phyloP scores from a whole-genome alignment of 805 yeast species.

The Hyphopichia homilentoma region DNA sequence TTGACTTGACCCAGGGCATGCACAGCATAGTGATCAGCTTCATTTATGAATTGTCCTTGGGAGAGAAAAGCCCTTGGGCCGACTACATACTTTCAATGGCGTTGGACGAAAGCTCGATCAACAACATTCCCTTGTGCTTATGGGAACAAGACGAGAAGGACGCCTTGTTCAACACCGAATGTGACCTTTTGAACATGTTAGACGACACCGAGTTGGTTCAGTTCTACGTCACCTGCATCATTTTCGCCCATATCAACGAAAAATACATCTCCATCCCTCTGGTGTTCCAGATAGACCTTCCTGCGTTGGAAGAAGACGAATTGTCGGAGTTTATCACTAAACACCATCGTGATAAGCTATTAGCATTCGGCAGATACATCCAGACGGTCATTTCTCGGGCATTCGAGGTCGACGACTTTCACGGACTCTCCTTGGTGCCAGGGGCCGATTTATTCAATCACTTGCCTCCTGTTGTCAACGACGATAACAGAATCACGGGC shows the following conservation, averaged over 20 bases:
- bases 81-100: constrained; percentile 57
- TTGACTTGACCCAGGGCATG: constrained; percentile 51
- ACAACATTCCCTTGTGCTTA: constrained; percentile 54
- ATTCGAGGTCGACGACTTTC: constrained; percentile 73
- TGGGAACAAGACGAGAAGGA: constrained; percentile 55
- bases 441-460: constrained; percentile 91
- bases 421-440: constrained; percentile 77
- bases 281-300: constrained; percentile 19
- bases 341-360: constrained; percentile 23
- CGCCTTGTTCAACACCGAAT: constrained; percentile 57
- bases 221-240: constrained; percentile 36
- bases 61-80: constrained; percentile 76
- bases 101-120: constrained; percentile 24
- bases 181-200: constrained; percentile 56
- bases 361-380: constrained; percentile 52
- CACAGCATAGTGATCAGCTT: constrained; percentile 64
- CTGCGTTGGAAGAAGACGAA: constrained; percentile 13
- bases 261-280: constrained; percentile 32
- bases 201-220: constrained; percentile 42
- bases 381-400: constrained; percentile 72
- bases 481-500: constrained; percentile 9
- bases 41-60: constrained; percentile 62
- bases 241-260: constrained; percentile 35
- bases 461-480: constrained; percentile 28
- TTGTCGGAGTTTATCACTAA: constrained; percentile 11